Evolutionary conservation across 176 grass and related monocot genomes (phyloP), one percentile per base, ranked within the genome.

Genomic region (Ampelocalamus luodianensis): DNA sequence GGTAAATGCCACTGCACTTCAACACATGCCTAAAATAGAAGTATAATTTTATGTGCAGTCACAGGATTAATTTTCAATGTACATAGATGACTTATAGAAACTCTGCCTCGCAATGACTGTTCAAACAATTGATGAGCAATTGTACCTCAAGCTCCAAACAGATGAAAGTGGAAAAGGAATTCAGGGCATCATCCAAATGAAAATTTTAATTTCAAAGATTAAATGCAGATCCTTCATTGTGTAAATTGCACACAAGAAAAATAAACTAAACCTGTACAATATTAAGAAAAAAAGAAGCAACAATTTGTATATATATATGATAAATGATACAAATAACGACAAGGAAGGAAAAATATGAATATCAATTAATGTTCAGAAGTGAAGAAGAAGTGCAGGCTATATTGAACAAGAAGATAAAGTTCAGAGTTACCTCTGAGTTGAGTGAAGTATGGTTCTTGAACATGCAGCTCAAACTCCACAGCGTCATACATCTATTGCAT

Each of bases 361-460:
- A 48, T 53, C 6, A 4, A 63, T 81, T 32, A 53, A 74, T 81
- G 38, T 88, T 54, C 43, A 2, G 26, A 61, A 54, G 45, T 62
- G 18, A 29, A 75, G 18, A 29, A 75, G 6, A 48, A 83, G 15
- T 63, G 36, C 11, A 61, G n/a, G 39, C 60, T n/a, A 71, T 67
- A 60, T 12, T 46, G 24, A 84, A 48, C 38, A 6, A 85, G 29
- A 36, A 49, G 49, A 34, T 22, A 46, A 68, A 53, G 54, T 66
- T 55, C 34, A 51, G 62, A 34, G 24, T 50, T 88, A 95, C 95
- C 95, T 88, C 48, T 87, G 70, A 98, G 85, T 64, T 93, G 93
- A 79, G 89, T 93, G 83, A 95, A 98, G 82, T 88, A 98, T 58
- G 95, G 95, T 74, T 98, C 93, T 88, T 93, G 93, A 83, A 98